Percentiles rank a stretch among this genome's conserved stretches.
Evolutionary conservation across 2,329 filamentous ascomycete species (phyloP).

Genomic region (Neofusicoccum laricinum): DNA sequence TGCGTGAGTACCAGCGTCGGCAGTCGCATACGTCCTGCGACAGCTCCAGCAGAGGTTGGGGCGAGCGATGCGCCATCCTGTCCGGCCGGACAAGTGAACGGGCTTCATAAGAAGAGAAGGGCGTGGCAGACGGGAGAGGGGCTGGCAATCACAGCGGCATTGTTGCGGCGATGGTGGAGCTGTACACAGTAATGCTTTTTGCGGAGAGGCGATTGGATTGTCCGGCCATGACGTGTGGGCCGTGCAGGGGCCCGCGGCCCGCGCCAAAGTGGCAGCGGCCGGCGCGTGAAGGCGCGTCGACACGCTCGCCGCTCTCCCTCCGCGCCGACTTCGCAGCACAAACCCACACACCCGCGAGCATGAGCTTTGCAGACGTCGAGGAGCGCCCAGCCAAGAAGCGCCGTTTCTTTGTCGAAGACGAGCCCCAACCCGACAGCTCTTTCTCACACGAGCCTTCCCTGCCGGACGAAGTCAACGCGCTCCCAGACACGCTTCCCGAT

Average conservation of each 20-base stretch:
- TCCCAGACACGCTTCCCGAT: constrained; percentile 26
- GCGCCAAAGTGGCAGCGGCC: constrained; percentile 19
- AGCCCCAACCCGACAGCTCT: not conserved
- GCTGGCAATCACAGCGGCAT: not conserved
- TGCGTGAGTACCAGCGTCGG: constrained; percentile 3
- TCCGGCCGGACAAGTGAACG: not conserved
- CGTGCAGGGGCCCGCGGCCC: constrained; percentile 21
- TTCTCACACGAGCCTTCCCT: constrained; percentile 27
- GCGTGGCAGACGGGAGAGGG: not conserved
- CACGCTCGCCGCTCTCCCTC: not conserved
- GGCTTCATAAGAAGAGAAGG: constrained; percentile 1
- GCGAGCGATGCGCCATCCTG: constrained; percentile 6
- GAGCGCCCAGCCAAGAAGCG: constrained; percentile 59
- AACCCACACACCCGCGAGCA: constrained; percentile 19
- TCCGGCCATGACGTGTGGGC: constrained; percentile 8
- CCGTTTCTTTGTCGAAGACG: constrained; percentile 59
- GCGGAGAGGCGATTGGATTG: constrained; percentile 11
- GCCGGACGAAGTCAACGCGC: constrained; percentile 30
- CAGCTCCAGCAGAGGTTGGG: constrained; percentile 1
- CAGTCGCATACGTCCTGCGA: constrained; percentile 10
- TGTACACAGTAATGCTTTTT: constrained; percentile 10
- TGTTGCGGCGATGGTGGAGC: not conserved
- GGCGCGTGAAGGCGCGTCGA: constrained; percentile 12
- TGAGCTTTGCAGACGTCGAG: constrained; percentile 44
- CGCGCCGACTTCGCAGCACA: constrained; percentile 10